Conservation (phyloP, 768 basidiomycete species). For the Suillus tomentosus region DNA sequence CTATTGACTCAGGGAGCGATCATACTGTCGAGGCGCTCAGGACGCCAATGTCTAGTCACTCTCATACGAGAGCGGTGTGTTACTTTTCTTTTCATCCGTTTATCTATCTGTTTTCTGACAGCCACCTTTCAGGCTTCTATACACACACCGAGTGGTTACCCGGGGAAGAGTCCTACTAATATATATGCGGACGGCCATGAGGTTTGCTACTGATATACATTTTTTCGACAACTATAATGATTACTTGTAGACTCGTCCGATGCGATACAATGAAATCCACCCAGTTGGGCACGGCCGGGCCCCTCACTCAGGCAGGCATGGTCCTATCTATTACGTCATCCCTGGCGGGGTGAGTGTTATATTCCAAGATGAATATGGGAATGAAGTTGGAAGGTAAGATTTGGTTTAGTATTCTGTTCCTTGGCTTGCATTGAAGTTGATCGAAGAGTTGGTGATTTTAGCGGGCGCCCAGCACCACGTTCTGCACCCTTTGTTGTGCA, state of each 20-base stretch:
- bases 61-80: conserved; percentile 30
- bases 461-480: conserved; percentile 28
- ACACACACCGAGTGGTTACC: conserved; percentile 10
- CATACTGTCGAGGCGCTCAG: conserved; percentile 32
- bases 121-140: conserved; percentile 23
- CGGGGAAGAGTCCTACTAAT: conserved; percentile 29
- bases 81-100: neutral
- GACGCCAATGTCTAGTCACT: conserved; percentile 24
- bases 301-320: conserved; percentile 24
- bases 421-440: neutral
- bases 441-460: conserved; percentile 56
- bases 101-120: conserved; percentile 11
- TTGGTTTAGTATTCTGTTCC: neutral
- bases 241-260: conserved; percentile 24
- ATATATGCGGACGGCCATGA: conserved; percentile 30
- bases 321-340: conserved; percentile 59
- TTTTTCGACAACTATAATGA: neutral
- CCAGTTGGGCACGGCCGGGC: conserved; percentile 22
- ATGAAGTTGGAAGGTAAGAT: conserved; percentile 60
- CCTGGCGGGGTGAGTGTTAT: conserved; percentile 66
- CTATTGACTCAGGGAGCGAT: conserved; percentile 29
- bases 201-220: conserved; percentile 17
- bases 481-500: conserved; percentile 55
- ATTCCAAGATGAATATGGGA: conserved; percentile 66
- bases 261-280: conserved; percentile 25